These are phyloP conservation scores for Sporisorium scitamineum DNA, from an alignment of 1,284 basidiomycete genomes.

Conservation along the genomic window DNA sequence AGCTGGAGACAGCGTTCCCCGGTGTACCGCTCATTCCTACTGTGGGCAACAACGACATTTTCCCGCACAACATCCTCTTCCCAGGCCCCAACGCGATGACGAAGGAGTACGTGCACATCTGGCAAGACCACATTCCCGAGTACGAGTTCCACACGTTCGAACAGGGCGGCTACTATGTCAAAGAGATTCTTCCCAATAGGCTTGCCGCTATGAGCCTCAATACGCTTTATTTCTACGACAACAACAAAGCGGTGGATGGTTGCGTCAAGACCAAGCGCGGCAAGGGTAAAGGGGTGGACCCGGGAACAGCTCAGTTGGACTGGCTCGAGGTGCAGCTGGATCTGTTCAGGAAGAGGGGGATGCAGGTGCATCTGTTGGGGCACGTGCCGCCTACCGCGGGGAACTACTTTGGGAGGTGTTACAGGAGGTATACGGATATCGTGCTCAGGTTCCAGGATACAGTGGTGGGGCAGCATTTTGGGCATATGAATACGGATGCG, in stretches of 20 bases:
- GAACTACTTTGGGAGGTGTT: conserved; percentile 87
- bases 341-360: conserved; percentile 78
- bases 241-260: conserved; percentile 80
- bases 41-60: conserved; percentile 75
- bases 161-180: conserved; percentile 81
- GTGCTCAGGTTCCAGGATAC: conserved; percentile 88
- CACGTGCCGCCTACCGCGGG: conserved; percentile 80
- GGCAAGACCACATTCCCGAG: conserved; percentile 85
- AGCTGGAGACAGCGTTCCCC: conserved; percentile 80
- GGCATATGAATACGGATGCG: conserved; percentile 73
- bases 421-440: conserved; percentile 81
- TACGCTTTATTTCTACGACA: conserved; percentile 91
- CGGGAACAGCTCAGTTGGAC: conserved; percentile 72
- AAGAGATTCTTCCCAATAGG: conserved; percentile 82
- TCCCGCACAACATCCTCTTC: conserved; percentile 70
- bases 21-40: conserved; percentile 86
- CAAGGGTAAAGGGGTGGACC: conserved; percentile 41
- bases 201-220: conserved; percentile 88
- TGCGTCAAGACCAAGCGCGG: conserved; percentile 57
- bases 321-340: conserved; percentile 90
- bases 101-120: conserved; percentile 77
- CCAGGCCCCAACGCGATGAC: conserved; percentile 84
- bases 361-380: conserved; percentile 77
- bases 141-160: conserved; percentile 76
- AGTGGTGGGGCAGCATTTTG: conserved; percentile 87